These are phyloP conservation scores for Piper longum DNA, from an alignment of 164 flowering plant genomes.

Conservation along the genomic window DNA sequence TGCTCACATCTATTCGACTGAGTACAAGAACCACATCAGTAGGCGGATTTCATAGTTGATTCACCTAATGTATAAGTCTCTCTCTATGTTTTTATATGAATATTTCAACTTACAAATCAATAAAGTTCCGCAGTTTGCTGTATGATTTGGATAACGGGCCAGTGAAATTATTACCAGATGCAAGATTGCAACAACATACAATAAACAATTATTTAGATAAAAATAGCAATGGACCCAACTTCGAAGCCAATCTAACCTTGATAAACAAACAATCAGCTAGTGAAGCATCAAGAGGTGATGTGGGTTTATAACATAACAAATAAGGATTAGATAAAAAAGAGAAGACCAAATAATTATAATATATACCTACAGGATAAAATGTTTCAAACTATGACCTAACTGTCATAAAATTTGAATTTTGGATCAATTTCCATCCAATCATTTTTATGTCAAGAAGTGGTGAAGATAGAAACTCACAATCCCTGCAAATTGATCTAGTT, in stretches of 20 bases:
- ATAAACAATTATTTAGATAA: background rate
- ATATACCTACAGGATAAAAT: too few relatives aligned
- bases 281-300: too few relatives aligned
- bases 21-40: conserved; percentile 1
- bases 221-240: background rate
- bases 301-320: too few relatives aligned
- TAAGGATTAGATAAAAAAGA: too few relatives aligned
- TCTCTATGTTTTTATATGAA: background rate
- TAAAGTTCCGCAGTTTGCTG: conserved; percentile 27
- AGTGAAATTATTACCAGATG: conserved; percentile 38
- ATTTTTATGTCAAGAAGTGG: too few relatives aligned
- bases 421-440: background rate
- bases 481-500: conserved; percentile 10
- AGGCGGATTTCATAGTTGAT: background rate
- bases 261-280: background rate
- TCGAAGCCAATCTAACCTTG: background rate
- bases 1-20: conserved; percentile 65
- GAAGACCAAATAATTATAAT: too few relatives aligned
- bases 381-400: background rate
- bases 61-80: background rate
- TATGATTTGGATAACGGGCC: conserved; percentile 35
- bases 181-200: conserved; percentile 5
- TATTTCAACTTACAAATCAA: conserved; percentile 32
- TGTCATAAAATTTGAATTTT: background rate
- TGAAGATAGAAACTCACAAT: conserved; percentile 10